phyloP scores from a whole-genome alignment of 2,329 filamentous ascomycete genomes.

The Aphanoascus verrucosus region DNA sequence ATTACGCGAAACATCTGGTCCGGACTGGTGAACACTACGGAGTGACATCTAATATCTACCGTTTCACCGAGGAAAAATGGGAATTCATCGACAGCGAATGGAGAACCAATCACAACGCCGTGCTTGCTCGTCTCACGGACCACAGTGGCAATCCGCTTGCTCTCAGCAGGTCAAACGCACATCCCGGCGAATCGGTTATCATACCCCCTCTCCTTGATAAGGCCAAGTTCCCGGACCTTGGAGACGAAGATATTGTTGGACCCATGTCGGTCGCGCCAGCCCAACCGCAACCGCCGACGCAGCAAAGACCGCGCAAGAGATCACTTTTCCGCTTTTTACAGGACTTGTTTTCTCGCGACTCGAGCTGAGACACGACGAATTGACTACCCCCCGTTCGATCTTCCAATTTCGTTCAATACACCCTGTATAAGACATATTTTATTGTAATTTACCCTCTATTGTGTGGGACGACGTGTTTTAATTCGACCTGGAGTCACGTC shows the following conservation, averaged over 20 bases:
- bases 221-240: constrained; percentile 78
- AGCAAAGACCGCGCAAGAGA: constrained; percentile 32
- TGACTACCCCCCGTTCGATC: background rate
- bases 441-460: constrained; percentile 5
- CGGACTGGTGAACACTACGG: constrained; percentile 87
- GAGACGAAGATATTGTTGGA: constrained; percentile 85
- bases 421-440: constrained; percentile 9
- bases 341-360: constrained; percentile 26
- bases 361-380: background rate
- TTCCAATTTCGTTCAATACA: background rate
- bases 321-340: constrained; percentile 37
- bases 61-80: constrained; percentile 82
- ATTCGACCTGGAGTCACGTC: constrained; percentile 7
- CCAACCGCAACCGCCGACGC: constrained; percentile 32
- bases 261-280: constrained; percentile 58
- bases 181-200: constrained; percentile 42
- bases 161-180: constrained; percentile 30
- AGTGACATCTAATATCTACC: constrained; percentile 77
- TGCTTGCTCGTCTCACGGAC: constrained; percentile 43
- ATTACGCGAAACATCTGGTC: constrained; percentile 81
- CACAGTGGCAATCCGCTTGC: constrained; percentile 29
- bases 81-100: constrained; percentile 63
- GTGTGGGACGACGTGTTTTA: background rate
- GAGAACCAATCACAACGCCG: constrained; percentile 57
- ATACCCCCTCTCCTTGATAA: constrained; percentile 39